Evolutionary conservation across 164 flowering plant species (phyloP).

Genomic region (Berberis thunbergii): DNA sequence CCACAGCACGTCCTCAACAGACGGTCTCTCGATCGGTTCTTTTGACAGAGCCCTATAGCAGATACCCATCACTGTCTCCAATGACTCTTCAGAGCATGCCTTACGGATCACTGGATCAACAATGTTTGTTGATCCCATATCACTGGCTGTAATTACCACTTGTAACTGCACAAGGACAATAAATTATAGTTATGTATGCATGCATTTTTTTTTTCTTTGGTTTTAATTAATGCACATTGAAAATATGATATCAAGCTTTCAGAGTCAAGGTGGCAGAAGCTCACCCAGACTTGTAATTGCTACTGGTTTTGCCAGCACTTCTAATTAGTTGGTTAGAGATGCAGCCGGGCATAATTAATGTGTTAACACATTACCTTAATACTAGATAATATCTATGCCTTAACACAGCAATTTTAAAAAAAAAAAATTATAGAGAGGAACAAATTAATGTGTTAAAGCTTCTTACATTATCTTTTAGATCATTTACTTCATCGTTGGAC

Average conservation of each 20-base stretch:
- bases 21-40: constrained; percentile 64
- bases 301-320: no score
- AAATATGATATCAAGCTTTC: no score
- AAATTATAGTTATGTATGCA: not conserved
- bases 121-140: constrained; percentile 34
- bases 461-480: constrained; percentile 44
- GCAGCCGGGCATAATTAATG: no score
- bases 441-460: not conserved
- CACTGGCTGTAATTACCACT: constrained; percentile 32
- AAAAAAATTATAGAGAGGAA: not conserved
- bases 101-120: constrained; percentile 39
- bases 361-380: no score
- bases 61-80: constrained; percentile 70
- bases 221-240: no score
- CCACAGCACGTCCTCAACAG: constrained; percentile 92
- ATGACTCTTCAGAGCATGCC: constrained; percentile 50
- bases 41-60: constrained; percentile 51
- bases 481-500: constrained; percentile 39
- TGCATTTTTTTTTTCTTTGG: no score
- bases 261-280: no score
- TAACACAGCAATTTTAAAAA: not conserved
- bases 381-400: not conserved
- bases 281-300: no score
- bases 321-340: no score
- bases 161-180: constrained; percentile 35